A percentile compares a stretch with the other conserved stretches of the same genome.
Conservation (phyloP, 495 filamentous ascomycete species). For the Penicillium nucicola region DNA sequence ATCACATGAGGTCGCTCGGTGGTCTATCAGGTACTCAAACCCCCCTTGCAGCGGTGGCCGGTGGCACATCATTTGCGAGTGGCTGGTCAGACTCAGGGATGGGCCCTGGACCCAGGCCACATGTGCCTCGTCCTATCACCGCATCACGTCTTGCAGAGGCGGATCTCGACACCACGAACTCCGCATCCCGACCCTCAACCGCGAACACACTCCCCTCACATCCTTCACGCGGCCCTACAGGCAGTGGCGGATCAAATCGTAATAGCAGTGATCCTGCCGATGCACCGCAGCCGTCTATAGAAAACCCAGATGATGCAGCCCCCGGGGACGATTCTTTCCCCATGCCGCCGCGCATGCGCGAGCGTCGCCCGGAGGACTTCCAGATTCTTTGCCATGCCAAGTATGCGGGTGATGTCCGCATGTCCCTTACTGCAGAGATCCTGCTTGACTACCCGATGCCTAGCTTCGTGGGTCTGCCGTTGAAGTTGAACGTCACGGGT, state of each 20-base stretch:
- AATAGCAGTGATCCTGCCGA: slow-evolving; percentile 18
- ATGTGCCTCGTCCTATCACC: slow-evolving; percentile 6
- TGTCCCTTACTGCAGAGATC: slow-evolving; percentile 90
- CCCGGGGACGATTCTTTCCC: slow-evolving; percentile 18
- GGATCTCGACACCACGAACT: slow-evolving; percentile 33
- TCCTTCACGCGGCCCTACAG: slow-evolving; percentile 28
- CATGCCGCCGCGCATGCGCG: slow-evolving; percentile 39
- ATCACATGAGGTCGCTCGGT: slow-evolving; percentile 77
- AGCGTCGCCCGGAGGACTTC: slow-evolving; percentile 58
- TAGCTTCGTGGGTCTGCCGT: slow-evolving; percentile 87
- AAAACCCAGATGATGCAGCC: slow-evolving; percentile 22
- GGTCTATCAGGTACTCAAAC: slow-evolving; percentile 79
- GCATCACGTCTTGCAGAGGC: slow-evolving; percentile 21
- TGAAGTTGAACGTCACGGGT: slow-evolving; percentile 90
- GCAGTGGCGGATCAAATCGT: slow-evolving; percentile 24
- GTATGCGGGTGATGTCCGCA: slow-evolving; percentile 78
- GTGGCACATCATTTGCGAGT: slow-evolving; percentile 54
- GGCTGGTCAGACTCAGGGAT: slow-evolving; percentile 45
- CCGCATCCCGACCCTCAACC: slow-evolving; percentile 43
- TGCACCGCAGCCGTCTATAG: slow-evolving; percentile 26
- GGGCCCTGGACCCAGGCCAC: slow-evolving; percentile 16
- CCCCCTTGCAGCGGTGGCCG: slow-evolving; percentile 82
- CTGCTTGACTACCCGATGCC: slow-evolving; percentile 97
- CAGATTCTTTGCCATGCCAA: slow-evolving; percentile 87
- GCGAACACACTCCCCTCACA: slow-evolving; percentile 35